phyloP scores from a whole-genome alignment of 2,329 filamentous ascomycete species.

The Thielaviopsis euricoi region DNA sequence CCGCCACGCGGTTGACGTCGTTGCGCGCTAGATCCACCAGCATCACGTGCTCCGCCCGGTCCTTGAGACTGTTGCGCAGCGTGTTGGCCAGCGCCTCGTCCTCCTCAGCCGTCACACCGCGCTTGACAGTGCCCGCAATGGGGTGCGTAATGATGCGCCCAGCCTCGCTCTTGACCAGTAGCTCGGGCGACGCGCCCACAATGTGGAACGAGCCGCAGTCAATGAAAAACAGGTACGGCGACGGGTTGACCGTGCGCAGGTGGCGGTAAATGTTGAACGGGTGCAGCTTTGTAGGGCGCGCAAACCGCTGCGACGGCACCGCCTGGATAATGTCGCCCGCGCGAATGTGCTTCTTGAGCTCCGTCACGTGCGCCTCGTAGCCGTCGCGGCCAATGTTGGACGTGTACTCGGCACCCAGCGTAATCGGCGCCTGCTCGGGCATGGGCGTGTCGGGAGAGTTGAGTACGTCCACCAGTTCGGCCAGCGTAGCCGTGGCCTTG shows the following conservation, averaged over 20 bases:
- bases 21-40: conserved; percentile 90
- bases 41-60: conserved; percentile 94
- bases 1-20: conserved; percentile 90
- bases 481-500: conserved; percentile 46
- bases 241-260: conserved; percentile 91
- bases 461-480: conserved; percentile 52
- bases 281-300: conserved; percentile 75
- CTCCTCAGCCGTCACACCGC: conserved; percentile 64
- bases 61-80: conserved; percentile 68
- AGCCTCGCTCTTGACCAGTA: conserved; percentile 78
- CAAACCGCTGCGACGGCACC: conserved; percentile 85
- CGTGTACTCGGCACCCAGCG: conserved; percentile 59
- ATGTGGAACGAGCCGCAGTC: conserved; percentile 87
- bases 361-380: conserved; percentile 78
- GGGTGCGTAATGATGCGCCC: conserved; percentile 89
- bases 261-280: conserved; percentile 98
- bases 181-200: conserved; percentile 84
- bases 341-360: conserved; percentile 78
- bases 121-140: conserved; percentile 87
- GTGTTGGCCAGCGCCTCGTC: conserved; percentile 66
- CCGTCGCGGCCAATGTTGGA: conserved; percentile 83
- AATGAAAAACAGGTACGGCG: conserved; percentile 93
- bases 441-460: conserved; percentile 60
- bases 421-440: conserved; percentile 58
- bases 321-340: conserved; percentile 94